phyloP scores from a whole-genome alignment of 495 filamentous ascomycete genomes.

The Thermochaetoides thermophila region DNA sequence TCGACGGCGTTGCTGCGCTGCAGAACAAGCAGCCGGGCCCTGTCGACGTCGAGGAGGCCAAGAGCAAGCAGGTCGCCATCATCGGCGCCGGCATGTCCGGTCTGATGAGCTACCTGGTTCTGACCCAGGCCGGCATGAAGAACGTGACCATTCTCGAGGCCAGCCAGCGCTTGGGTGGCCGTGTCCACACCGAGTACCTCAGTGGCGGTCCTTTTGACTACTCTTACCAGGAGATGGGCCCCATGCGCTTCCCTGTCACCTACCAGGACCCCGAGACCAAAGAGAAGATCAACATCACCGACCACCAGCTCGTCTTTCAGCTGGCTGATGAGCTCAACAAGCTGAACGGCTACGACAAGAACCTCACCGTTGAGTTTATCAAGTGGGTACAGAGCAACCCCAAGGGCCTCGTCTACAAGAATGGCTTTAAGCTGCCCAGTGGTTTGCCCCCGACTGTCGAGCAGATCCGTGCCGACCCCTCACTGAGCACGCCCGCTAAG shows the following conservation, averaged over 20 bases:
- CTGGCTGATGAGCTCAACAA: constrained; percentile 42
- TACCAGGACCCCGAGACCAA: constrained; percentile 31
- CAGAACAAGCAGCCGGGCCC: constrained; percentile 36
- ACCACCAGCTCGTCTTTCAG: constrained; percentile 50
- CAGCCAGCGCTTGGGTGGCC: constrained; percentile 27
- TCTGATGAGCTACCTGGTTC: constrained; percentile 36
- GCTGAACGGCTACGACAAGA: constrained; percentile 36
- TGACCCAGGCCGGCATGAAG: constrained; percentile 24
- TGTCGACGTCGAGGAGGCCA: constrained; percentile 38
- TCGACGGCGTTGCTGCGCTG: constrained; percentile 50
- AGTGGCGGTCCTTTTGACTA: constrained; percentile 47
- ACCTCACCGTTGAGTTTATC: constrained; percentile 49
- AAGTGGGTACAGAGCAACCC: constrained; percentile 41
- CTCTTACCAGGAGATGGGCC: constrained; percentile 64
- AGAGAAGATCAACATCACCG: constrained; percentile 39
- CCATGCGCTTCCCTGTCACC: constrained; percentile 49
- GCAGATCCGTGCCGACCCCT: constrained; percentile 26
- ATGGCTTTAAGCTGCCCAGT: constrained; percentile 34
- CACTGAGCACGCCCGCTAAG: constrained; percentile 19
- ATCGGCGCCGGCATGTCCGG: constrained; percentile 57
- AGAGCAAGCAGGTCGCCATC: constrained; percentile 43
- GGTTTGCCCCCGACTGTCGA: constrained; percentile 29
- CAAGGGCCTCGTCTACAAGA: constrained; percentile 37
- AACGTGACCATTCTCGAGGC: constrained; percentile 29
- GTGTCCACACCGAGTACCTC: constrained; percentile 49